phyloP scores from a whole-genome alignment of 192 early-diverging fungal genomes.

The Haplosporangium gracile region DNA sequence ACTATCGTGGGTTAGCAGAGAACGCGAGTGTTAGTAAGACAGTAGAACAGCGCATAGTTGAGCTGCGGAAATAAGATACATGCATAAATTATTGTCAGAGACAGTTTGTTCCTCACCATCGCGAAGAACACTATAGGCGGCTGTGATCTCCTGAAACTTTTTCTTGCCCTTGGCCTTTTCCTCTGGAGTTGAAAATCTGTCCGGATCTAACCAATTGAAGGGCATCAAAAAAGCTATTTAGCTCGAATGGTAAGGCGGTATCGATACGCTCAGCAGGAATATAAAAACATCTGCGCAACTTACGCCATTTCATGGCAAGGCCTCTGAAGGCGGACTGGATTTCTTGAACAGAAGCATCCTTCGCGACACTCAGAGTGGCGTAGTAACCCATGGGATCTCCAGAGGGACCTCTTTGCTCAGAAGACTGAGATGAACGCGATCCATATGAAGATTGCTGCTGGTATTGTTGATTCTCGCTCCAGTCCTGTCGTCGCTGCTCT shows the following conservation, averaged over 20 bases:
- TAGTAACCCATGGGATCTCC: constrained; percentile 64
- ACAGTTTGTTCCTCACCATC: constrained; percentile 49
- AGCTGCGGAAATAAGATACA: too few relatives aligned
- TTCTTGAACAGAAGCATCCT: constrained; percentile 55
- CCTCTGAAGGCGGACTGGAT: constrained; percentile 68
- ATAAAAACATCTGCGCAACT: background rate
- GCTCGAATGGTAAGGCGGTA: background rate
- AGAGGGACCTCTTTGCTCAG: constrained; percentile 7
- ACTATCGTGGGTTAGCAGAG: background rate
- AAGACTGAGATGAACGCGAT: constrained; percentile 3
- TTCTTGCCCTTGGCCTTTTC: constrained; percentile 64
- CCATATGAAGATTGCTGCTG: constrained; percentile 30
- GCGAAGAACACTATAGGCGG: constrained; percentile 64
- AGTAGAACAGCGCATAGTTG: background rate
- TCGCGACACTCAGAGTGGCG: constrained; percentile 48
- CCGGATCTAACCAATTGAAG: constrained; percentile 51
- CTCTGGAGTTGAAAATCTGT: constrained; percentile 58
- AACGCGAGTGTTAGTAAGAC: background rate
- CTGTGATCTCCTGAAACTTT: constrained; percentile 65
- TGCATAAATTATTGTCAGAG: too few relatives aligned
- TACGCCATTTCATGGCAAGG: constrained; percentile 57
- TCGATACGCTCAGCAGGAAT: background rate
- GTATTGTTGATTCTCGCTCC: constrained; percentile 52
- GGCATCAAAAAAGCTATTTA: background rate
- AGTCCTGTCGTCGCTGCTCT: constrained; percentile 50